Evolutionary conservation across 2,329 filamentous ascomycete species (phyloP), one percentile per base, ranked within the genome.

Genomic region (Penicillium concentricum): DNA sequence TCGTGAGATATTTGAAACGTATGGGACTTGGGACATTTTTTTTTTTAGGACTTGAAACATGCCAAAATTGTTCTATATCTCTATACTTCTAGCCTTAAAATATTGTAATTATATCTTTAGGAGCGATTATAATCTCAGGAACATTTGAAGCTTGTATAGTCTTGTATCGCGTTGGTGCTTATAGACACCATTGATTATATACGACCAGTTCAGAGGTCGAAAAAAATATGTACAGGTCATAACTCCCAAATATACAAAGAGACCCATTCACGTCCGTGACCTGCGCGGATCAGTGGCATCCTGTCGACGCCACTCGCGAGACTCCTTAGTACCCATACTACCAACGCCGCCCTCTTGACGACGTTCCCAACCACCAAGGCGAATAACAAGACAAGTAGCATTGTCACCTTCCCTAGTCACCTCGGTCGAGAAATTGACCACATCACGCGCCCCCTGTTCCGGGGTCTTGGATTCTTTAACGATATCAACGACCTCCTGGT

Each of bases 401-500:
- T 88, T 88, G 65, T 87, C 85, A 1, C 82, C 84, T 45, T 84
- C 81, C 3, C 71, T 79, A 26, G 84, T 87, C 4, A 96, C 89
- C 76, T 97, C 94, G 0, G 90, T 94, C 0, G 93, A 92, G 74
- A 94, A 97, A 54, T 85, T 85, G 28, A 96, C 91, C 8, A 99
- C 84, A 59, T 88, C 86, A 57, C 82, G 82, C 1, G 91, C 87
- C 3, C 87, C 94, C 71, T 96, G 86, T 65, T 96, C 93, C 0
- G 94, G 94, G 0, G 93, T 97, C 69, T 83, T 87, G 5, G 92
- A 90, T 75, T 99, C 94, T 74, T 97, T 97, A 67, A 97, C 82
- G 32, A 97, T 87, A 71, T 99, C 94, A 30, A 97, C 92, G 60
- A 97, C 91, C 76, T 99, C 94, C 76, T 97, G 93, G 70, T 99